Percentiles rank a stretch among this genome's conserved stretches.
These are phyloP conservation scores for Phytophthora sojae DNA, from an alignment of 352 stramenopile species.

Conservation along the genomic window DNA sequence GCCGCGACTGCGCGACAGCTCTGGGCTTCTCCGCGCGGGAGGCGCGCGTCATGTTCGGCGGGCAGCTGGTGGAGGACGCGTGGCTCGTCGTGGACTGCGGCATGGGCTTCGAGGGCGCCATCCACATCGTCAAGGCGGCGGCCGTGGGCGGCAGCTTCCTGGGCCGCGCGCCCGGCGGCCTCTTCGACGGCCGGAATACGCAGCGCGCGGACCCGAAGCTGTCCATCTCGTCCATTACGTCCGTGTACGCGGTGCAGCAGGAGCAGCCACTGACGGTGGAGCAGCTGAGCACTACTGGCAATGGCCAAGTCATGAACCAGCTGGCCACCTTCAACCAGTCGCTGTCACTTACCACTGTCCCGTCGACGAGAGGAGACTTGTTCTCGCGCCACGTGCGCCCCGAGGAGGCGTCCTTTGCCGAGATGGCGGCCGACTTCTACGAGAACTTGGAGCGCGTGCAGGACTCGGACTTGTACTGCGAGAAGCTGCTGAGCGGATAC, in stretches of 20 bases:
- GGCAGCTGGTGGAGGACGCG: conserved; percentile 77
- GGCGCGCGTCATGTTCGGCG: conserved; percentile 80
- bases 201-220: conserved; percentile 51
- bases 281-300: conserved; percentile 14
- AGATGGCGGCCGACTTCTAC: conserved; percentile 83
- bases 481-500: conserved; percentile 79
- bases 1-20: conserved; percentile 50
- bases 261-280: conserved; percentile 17
- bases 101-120: conserved; percentile 70
- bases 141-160: conserved; percentile 22
- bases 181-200: conserved; percentile 19
- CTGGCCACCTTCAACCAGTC: conserved; percentile 56
- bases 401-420: conserved; percentile 78
- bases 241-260: conserved; percentile 55
- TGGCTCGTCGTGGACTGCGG: conserved; percentile 87
- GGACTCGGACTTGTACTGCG: conserved; percentile 75
- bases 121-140: conserved; percentile 70
- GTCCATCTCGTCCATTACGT: conserved; percentile 79
- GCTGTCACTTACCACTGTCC: conserved; percentile 37
- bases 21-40: conserved; percentile 56
- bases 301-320: conserved; percentile 51
- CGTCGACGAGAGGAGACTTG: conserved; percentile 40
- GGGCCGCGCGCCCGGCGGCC: not conserved
- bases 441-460: conserved; percentile 71
- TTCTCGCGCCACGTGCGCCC: conserved; percentile 71